Conservation (phyloP, 148 eudicot genomes). For the Gaultheria prostrata region DNA sequence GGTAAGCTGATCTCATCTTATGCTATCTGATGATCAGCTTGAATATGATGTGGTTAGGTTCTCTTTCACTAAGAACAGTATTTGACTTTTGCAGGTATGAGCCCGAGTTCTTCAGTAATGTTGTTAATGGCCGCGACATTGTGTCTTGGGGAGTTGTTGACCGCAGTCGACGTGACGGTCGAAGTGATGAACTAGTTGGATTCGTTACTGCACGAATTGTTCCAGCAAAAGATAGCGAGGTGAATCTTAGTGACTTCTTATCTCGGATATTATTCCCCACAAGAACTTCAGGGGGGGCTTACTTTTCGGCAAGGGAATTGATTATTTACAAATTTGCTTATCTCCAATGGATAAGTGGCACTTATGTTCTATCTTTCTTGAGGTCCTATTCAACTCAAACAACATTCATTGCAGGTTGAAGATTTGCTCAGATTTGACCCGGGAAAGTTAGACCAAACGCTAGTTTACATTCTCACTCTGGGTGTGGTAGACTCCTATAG, state of each 20-base stretch:
- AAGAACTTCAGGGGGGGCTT: neutral
- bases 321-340: neutral
- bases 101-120: constrained; percentile 76
- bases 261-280: neutral
- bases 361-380: constrained; percentile 2
- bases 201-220: constrained; percentile 78
- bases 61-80: neutral
- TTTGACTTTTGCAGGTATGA: constrained; percentile 64
- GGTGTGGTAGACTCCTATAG: constrained; percentile 91
- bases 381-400: constrained; percentile 2
- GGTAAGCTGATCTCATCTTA: constrained; percentile 37
- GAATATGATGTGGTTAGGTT: constrained; percentile 6
- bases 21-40: constrained; percentile 6
- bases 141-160: constrained; percentile 99
- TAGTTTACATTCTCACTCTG: constrained; percentile 82
- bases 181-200: constrained; percentile 82
- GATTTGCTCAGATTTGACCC: constrained; percentile 73
- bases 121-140: constrained; percentile 65
- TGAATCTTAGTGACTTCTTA: constrained; percentile 25
- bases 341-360: neutral
- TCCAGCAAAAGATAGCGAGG: constrained; percentile 84
- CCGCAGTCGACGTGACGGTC: constrained; percentile 57
- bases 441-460: constrained; percentile 59
- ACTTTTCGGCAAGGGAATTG: constrained; percentile 1
- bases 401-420: constrained; percentile 50